phyloP scores from a whole-genome alignment of 441 rosid genomes.

The Mallotus japonicus region DNA sequence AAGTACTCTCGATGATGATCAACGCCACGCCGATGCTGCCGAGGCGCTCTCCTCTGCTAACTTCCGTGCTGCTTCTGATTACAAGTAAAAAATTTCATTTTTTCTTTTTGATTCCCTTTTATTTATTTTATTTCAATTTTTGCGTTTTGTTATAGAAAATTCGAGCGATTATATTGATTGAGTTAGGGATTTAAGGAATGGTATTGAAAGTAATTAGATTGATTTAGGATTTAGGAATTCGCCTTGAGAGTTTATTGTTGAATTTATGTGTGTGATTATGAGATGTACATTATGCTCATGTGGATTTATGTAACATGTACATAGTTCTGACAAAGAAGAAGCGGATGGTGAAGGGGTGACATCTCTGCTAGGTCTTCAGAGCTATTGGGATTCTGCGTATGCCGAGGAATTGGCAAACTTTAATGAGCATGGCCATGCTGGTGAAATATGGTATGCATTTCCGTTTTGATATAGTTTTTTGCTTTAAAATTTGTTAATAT shows the following conservation, averaged over 20 bases:
- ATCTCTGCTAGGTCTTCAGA: slow-evolving; percentile 82
- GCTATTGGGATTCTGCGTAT: slow-evolving; percentile 90
- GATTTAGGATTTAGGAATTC: neutral
- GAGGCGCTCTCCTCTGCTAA: slow-evolving; percentile 84
- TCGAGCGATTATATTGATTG: no score
- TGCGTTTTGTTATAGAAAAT: no score
- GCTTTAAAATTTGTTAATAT: neutral
- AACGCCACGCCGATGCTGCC: slow-evolving; percentile 92
- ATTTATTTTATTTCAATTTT: no score
- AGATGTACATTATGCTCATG: neutral
- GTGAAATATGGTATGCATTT: slow-evolving; percentile 76
- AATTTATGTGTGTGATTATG: slow-evolving; percentile 5
- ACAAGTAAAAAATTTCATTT: slow-evolving; percentile 36
- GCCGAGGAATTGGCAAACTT: slow-evolving; percentile 82
- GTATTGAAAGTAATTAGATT: no score
- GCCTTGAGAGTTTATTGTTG: neutral
- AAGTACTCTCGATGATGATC: slow-evolving; percentile 94
- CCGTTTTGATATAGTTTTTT: neutral
- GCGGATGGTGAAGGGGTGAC: slow-evolving; percentile 68
- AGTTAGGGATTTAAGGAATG: no score
- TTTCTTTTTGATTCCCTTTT: no score
- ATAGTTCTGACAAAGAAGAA: slow-evolving; percentile 93
- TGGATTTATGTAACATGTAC: neutral
- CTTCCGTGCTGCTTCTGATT: slow-evolving; percentile 76
- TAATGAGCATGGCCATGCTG: slow-evolving; percentile 83